Evolutionary conservation across 2,329 filamentous ascomycete genomes (phyloP).

Genomic region (Calonectria henricotiae): DNA sequence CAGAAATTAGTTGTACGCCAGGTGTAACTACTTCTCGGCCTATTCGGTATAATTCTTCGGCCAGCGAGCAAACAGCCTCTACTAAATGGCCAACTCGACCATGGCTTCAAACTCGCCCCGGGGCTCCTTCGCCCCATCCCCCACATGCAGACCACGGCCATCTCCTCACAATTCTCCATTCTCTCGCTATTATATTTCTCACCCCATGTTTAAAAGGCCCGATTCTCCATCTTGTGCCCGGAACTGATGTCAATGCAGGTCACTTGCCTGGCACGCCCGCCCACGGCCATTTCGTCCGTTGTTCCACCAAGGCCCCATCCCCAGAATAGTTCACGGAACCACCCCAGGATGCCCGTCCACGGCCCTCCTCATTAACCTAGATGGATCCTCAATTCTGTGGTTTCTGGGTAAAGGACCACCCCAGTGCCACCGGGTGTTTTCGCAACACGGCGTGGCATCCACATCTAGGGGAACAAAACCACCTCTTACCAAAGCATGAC

Average conservation of each 20-base stretch:
- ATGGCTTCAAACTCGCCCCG: not conserved
- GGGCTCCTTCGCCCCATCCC: conserved; percentile 21
- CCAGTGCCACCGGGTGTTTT: conserved; percentile 6
- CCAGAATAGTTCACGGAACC: conserved; percentile 17
- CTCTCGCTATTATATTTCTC: conserved; percentile 23
- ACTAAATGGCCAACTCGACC: not conserved
- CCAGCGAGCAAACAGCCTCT: not conserved
- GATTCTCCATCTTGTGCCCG: conserved; percentile 18
- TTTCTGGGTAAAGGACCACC: not conserved
- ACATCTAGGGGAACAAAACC: not conserved
- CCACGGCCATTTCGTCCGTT: conserved; percentile 1
- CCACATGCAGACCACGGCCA: conserved; percentile 8
- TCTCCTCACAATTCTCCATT: conserved; percentile 25
- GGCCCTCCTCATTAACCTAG: not conserved
- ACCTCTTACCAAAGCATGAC: conserved; percentile 17
- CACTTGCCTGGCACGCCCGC: conserved; percentile 18
- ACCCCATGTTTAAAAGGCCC: conserved; percentile 15
- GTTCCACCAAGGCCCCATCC: conserved; percentile 7
- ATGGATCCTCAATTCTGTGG: conserved; percentile 5
- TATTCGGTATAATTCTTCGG: conserved; percentile 20
- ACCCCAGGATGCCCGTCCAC: conserved; percentile 1
- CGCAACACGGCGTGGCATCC: not conserved
- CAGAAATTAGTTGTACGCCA: not conserved
- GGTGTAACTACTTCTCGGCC: conserved; percentile 12
- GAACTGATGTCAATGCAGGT: conserved; percentile 11